A percentile compares a stretch with the other conserved stretches of the same genome.
Evolutionary conservation across 2,329 filamentous ascomycete genomes (phyloP).

Genomic region (Fusarium solani-melongenae): DNA sequence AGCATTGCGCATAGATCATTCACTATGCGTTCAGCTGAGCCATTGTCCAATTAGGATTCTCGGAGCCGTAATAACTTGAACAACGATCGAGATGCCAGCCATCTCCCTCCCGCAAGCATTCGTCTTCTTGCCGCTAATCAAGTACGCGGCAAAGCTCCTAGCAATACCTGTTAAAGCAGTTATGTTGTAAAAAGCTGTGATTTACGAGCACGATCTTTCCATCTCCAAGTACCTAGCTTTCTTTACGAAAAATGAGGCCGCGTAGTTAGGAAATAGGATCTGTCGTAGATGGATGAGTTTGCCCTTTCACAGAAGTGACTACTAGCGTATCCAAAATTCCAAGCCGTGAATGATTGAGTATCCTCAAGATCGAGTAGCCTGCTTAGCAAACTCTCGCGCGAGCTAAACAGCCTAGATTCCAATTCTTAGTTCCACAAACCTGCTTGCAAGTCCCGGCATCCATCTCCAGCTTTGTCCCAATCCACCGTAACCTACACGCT

Average conservation of each 20-base stretch:
- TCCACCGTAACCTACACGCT: no score
- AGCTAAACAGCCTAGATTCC: no score
- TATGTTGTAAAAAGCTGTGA: background rate
- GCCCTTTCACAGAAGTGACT: background rate
- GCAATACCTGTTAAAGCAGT: background rate
- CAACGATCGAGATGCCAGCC: background rate
- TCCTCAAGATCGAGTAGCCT: no score
- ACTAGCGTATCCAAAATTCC: background rate
- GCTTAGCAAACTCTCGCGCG: no score
- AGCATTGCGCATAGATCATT: background rate
- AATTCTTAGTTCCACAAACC: no score
- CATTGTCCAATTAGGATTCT: background rate
- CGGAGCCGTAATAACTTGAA: background rate
- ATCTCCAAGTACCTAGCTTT: background rate
- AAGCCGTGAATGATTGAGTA: background rate
- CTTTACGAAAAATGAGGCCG: background rate
- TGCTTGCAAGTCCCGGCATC: no score
- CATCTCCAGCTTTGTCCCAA: no score
- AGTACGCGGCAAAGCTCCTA: background rate
- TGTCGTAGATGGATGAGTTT: background rate
- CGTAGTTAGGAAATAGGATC: background rate
- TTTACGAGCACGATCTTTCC: background rate
- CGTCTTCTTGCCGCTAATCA: background rate
- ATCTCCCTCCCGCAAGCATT: no score
- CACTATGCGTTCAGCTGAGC: background rate